Percentiles rank a stretch among this genome's conserved stretches.
Conservation (phyloP, 108 stramenopile genomes). For the Aurantiochytrium sp. region DNA sequence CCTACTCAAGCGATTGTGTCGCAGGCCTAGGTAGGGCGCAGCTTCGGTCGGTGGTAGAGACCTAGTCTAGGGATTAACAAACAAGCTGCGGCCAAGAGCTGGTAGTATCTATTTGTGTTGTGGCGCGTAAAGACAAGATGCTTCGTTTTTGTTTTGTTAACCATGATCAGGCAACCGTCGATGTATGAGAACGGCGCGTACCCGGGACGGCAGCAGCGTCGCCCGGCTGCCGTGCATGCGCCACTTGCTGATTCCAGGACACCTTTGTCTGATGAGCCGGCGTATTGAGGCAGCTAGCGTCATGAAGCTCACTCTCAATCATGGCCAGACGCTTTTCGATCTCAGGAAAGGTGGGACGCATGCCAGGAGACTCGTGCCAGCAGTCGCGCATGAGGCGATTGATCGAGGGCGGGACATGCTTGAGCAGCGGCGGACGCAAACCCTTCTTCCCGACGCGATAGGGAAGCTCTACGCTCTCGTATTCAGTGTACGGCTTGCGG, state of each 20-base stretch:
- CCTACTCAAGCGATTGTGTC: too few species aligned
- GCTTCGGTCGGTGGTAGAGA: too few species aligned
- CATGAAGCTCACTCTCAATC: not conserved
- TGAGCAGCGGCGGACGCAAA: constrained; percentile 16
- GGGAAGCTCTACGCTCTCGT: not conserved
- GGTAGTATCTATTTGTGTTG: too few species aligned
- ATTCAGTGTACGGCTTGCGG: not conserved
- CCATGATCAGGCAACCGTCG: too few species aligned
- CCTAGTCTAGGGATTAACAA: too few species aligned
- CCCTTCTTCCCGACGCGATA: constrained; percentile 17
- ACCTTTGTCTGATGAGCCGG: constrained; percentile 6
- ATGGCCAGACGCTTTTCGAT: constrained; percentile 17
- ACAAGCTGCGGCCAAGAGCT: too few species aligned
- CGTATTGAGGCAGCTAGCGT: not conserved
- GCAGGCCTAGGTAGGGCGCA: too few species aligned
- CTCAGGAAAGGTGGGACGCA: constrained; percentile 12
- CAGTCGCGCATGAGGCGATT: constrained; percentile 23
- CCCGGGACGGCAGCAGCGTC: too few species aligned
- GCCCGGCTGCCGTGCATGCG: not conserved
- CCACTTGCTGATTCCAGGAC: constrained; percentile 5
- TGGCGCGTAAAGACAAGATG: too few species aligned
- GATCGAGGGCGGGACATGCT: not conserved
- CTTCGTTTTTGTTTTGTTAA: too few species aligned
- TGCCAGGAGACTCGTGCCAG: constrained; percentile 13
- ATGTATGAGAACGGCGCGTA: too few species aligned